Base-by-base conservation (phyloP, 2,329 filamentous ascomycete genomes). In the Neophaeococcomyces aloes region DNA sequence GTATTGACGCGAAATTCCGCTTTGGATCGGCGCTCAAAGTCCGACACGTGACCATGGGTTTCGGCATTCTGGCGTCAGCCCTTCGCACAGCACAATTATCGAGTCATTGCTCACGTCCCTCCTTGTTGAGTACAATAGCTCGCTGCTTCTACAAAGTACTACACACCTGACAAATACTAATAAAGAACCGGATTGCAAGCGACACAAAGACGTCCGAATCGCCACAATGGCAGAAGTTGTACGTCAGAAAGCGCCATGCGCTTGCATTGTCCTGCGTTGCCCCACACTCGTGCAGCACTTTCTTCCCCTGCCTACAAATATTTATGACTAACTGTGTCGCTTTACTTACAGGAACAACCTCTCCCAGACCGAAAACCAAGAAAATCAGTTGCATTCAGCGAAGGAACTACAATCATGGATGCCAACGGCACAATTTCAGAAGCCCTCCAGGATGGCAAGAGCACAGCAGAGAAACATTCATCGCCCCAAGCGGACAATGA, bases 341-440 rank as follows among this genome's bases (percentile, higher is more conserved):
- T 17, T 46, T 33, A 18, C n/a, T 32, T 10, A 42, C 48, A 54
- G 50, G 45, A 53, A 45, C 47, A 48, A 25, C 44, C 53, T 29
- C 45, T 44, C 14, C 42, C 62, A 48, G 74, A 80, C 58, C 75
- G 76, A 61, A 87, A 84, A 66, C 79, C 82, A 59, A 83, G 88
- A 69, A 94, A 96, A 70, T 93, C 86, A 36, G 89, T 96, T 59
- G 81, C 87, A 53, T 96, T 96, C 66, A 88, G 82, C 62, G 84
- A 91, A 66, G 85, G 86, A 60, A 78, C 86, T 57, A 76, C 84
- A 54, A 79, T 94, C 58, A 88, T 95, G 64, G 85, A 94, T 71
- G 78, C 79, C 66, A 85, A 94, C 74, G 89, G 89, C 58, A 78
- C 81, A 62, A 79, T 95, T 61, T 86, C 78, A 63, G 78, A 84